Evolutionary conservation across 805 yeast species (phyloP), one percentile per base, ranked within the genome.

Genomic region (Yarrowia yakushimensis): DNA sequence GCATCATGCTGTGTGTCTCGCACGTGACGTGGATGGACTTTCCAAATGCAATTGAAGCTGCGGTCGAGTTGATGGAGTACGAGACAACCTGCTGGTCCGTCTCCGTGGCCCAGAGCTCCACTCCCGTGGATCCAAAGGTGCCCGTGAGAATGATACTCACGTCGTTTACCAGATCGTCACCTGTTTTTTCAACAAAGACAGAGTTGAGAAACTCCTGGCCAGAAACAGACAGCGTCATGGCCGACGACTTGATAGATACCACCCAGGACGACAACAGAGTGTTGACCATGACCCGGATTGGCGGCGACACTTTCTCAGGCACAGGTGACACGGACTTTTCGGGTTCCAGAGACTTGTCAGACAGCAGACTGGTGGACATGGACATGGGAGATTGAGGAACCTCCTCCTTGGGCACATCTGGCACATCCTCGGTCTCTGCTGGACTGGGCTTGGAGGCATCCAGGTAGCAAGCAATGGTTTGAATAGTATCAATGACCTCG

Each of bases 201-300:
- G 59, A 52, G 4, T 52, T 52, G 17, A 52, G 33, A 23, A 34
- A 52, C 43, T 52, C 43, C 33, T 52, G 43, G 2, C 59, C 59
- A 3, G 59, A 33, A 12, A 52, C 28, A 11, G 17, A n/a, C 23
- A 52, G 18, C 3, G 59, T 52, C 10, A 52, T n/a, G 4, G 59
- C 23, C 4, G 59, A 52, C 25, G 59, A 52, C 18, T 52, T 34
- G 42, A 52, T 23, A 7, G 59, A 52, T 3, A 52, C 43, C 31
- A 52, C 43, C 59, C 59, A 52, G n/a, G 59, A 52, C n/a, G 42
- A 33, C 23, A 52, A 11, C 34, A 52, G 30, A 25, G 43, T 36
- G 18, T 52, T 52, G 33, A 52, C 59, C 59, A 52, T 52, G 43
- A 52, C 43, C 8, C 43, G 5, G 18, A 52, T 23, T 0, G 28